Base-by-base conservation (phyloP, 495 filamentous ascomycete genomes). In the Penicillium lividum region DNA sequence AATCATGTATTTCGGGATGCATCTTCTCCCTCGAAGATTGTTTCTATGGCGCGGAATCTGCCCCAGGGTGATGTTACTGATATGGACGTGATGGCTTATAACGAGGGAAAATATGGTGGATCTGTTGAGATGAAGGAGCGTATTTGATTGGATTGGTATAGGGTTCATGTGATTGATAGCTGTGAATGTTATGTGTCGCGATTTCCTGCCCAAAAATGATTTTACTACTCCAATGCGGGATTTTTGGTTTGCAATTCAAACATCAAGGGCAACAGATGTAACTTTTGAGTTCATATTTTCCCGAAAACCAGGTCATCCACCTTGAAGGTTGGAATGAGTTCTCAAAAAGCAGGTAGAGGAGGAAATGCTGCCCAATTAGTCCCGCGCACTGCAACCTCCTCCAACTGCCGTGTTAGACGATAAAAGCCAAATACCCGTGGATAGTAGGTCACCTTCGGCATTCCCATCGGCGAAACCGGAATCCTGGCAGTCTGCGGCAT, bases 1-100 rank as follows among this genome's bases (percentile, higher is more conserved):
- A 84, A 89, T 63, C 69, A 70, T 59, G 86, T 89, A 53, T 90
- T 90, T 77, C 80, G 78, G 54, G 86, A 87, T 65, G 70, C 70
- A 1, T 57, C 68, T 0, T 54, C 70, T n/a, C 51, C 63, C 1
- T 72, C 67, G 69, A 10, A 66, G 15, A 73, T 73, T 59, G 69
- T 70, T 18, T 60, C 56, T 22, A 73, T 73, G 67, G 71, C 71
- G n/a, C 56, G 61, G 0, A 47, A 64, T 28, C 38, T 70, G 50
- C 71, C 67, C 7, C 63, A 62, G 45, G 65, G 65, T 27, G 65
- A 68, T 38, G 42, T 53, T 40, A 54, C 57, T 27, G 54, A 57
- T 16, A 18, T n/a, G 13, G 51, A 56, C 13, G 28, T 63, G 27
- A 18, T 56, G 36, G 43, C 44, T 7, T 25, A 42, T 13, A 59